Percentiles rank a stretch among this genome's conserved stretches.
phyloP scores from a whole-genome alignment of 2,329 filamentous ascomycete species.

The Endothia cerciana region DNA sequence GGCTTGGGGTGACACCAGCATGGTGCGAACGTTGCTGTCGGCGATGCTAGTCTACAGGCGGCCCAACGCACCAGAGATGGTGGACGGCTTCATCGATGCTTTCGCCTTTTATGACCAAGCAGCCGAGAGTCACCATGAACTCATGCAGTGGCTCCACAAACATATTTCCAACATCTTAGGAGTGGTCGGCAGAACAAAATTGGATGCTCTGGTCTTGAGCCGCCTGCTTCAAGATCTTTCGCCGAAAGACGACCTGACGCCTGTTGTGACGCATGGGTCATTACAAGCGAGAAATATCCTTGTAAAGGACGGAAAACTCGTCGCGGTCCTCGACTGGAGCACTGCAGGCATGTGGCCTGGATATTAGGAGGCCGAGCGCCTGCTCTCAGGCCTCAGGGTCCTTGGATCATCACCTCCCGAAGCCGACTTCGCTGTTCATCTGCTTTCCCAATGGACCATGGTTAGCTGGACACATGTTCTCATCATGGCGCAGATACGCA shows the following conservation, averaged over 20 bases:
- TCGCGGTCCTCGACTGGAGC: conserved; percentile 1
- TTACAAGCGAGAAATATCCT: not conserved
- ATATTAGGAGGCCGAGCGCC: not conserved
- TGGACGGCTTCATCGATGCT: not conserved
- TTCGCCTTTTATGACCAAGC: not conserved
- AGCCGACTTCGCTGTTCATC: not conserved
- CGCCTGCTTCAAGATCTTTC: not conserved
- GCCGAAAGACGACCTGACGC: not conserved
- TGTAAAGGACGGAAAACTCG: not conserved
- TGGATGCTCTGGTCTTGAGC: not conserved
- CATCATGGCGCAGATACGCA: not conserved
- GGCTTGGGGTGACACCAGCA: not conserved
- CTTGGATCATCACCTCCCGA: not conserved
- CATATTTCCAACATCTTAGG: not conserved
- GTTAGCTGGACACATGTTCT: not conserved
- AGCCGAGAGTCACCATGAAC: not conserved
- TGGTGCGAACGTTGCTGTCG: not conserved
- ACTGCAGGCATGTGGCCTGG: not conserved
- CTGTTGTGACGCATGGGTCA: not conserved
- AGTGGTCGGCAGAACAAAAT: not conserved
- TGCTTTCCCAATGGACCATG: not conserved
- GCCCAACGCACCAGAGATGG: not conserved
- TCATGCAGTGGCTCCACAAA: not conserved
- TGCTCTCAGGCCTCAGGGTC: not conserved
- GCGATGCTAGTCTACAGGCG: not conserved